Conservation (phyloP, 495 filamentous ascomycete species). For the Neurospora sp. region DNA sequence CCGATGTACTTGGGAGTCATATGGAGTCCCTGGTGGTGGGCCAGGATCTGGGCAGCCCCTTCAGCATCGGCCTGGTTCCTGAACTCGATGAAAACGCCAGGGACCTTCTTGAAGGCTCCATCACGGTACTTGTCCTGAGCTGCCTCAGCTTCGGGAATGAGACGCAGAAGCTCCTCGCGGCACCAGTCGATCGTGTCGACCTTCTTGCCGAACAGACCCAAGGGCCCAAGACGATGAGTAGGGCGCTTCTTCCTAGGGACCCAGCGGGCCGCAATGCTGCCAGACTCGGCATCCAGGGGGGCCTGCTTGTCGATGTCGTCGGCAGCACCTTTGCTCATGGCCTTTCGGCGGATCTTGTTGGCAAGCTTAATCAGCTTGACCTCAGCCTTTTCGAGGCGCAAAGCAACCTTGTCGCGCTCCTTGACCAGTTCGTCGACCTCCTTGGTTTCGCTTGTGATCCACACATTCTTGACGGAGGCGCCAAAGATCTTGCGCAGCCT, state of each 20-base stretch:
- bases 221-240: conserved; percentile 65
- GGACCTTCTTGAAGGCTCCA: conserved; percentile 56
- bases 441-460: conserved; percentile 71
- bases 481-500: conserved; percentile 75
- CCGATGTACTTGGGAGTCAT: conserved; percentile 91
- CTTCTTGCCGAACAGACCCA: conserved; percentile 78
- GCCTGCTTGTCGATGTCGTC: conserved; percentile 36
- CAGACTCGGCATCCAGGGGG: conserved; percentile 50
- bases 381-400: conserved; percentile 83
- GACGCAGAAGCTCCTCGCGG: conserved; percentile 65
- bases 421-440: conserved; percentile 77
- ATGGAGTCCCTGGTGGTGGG: conserved; percentile 81
- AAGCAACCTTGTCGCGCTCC: conserved; percentile 71
- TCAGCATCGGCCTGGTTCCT: conserved; percentile 72
- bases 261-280: conserved; percentile 71
- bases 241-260: conserved; percentile 72
- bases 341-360: conserved; percentile 65
- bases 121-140: conserved; percentile 63
- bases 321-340: conserved; percentile 55
- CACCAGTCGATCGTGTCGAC: conserved; percentile 94
- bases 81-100: conserved; percentile 86
- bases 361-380: conserved; percentile 77
- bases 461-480: conserved; percentile 67
- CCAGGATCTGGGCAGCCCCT: conserved; percentile 71
- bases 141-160: conserved; percentile 69